phyloP scores from a whole-genome alignment of 495 filamentous ascomycete genomes.

The Melanomma pulvis-pyrius region DNA sequence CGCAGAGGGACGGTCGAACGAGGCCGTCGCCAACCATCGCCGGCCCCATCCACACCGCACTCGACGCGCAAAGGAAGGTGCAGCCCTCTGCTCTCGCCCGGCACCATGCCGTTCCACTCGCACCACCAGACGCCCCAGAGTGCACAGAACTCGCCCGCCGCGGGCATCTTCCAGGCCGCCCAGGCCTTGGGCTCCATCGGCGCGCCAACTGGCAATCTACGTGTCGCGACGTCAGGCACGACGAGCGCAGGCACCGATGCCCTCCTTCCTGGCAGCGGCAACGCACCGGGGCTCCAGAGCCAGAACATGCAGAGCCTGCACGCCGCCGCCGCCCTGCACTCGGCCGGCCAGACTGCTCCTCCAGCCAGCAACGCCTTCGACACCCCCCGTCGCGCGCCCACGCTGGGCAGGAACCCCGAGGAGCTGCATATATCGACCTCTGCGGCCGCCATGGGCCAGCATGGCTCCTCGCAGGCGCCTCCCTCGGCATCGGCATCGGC shows the following conservation, averaged over 20 bases:
- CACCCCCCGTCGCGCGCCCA: slow-evolving; percentile 56
- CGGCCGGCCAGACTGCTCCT: slow-evolving; percentile 36
- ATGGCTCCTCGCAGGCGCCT: slow-evolving; percentile 25
- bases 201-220: slow-evolving; percentile 49
- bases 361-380: slow-evolving; percentile 56
- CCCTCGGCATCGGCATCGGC: slow-evolving; percentile 1
- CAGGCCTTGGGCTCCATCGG: slow-evolving; percentile 54
- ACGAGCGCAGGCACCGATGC: slow-evolving; percentile 46
- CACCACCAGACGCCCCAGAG: slow-evolving; percentile 31
- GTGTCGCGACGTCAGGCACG: slow-evolving; percentile 43
- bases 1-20: not conserved
- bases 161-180: slow-evolving; percentile 49
- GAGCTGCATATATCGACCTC: slow-evolving; percentile 78
- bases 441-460: slow-evolving; percentile 48
- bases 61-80: slow-evolving; percentile 1
- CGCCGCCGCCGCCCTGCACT: not conserved
- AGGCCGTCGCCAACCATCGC: not conserved
- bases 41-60: not conserved
- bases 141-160: slow-evolving; percentile 29
- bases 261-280: slow-evolving; percentile 40
- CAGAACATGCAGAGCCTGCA: not conserved
- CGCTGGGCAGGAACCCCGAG: slow-evolving; percentile 61
- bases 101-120: slow-evolving; percentile 38
- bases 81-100: not conserved
- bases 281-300: slow-evolving; percentile 32